A percentile compares a stretch with the other conserved stretches of the same genome.
Evolutionary conservation across 2,329 filamentous ascomycete species (phyloP).

Genomic region (Nigrograna mackinnonii): DNA sequence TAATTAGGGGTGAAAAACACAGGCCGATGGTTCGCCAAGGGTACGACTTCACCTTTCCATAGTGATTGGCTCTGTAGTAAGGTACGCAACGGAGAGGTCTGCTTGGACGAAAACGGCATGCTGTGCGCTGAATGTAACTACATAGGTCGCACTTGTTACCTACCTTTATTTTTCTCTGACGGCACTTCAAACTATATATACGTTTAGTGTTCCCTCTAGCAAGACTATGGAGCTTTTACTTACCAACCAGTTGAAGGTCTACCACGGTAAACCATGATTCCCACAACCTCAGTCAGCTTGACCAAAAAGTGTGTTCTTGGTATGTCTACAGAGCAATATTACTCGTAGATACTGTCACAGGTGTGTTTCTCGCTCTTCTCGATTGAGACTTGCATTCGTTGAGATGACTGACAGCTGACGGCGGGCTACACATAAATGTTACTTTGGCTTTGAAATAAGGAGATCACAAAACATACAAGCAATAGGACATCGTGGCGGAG

Average conservation of each 20-base stretch:
- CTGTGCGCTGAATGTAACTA: conserved; percentile 2
- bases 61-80: neutral
- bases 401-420: too few species aligned
- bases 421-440: too few species aligned
- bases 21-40: neutral
- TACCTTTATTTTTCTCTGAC: conserved; percentile 47
- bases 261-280: conserved; percentile 36
- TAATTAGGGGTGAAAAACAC: conserved; percentile 3
- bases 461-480: too few species aligned
- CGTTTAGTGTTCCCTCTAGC: too few species aligned
- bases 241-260: conserved; percentile 37
- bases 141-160: conserved; percentile 11
- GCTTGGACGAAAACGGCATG: neutral
- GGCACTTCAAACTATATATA: conserved; percentile 39
- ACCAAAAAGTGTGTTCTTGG: too few species aligned
- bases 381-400: too few species aligned
- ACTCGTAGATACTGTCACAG: too few species aligned
- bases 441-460: too few species aligned
- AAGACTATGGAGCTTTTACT: too few species aligned
- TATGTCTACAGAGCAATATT: too few species aligned
- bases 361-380: too few species aligned
- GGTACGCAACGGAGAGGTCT: neutral
- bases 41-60: neutral
- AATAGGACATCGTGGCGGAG: too few species aligned
- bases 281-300: neutral